Base-by-base conservation (phyloP, 768 basidiomycete genomes). In the Tylopilus rubrobrunneus region DNA sequence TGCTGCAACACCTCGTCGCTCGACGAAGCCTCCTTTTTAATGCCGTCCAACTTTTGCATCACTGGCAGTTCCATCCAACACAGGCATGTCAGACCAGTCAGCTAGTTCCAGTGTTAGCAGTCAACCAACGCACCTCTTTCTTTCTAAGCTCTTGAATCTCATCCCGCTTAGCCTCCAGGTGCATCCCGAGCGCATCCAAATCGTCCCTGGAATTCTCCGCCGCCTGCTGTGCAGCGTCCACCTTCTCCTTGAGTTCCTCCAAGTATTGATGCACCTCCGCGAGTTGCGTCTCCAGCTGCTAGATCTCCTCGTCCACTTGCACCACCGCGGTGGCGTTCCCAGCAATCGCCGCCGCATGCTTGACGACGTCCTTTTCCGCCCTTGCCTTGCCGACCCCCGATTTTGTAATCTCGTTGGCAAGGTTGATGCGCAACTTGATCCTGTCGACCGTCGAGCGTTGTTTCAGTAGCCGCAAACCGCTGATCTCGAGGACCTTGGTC, bases 361-460 rank as follows among this genome's bases (percentile, higher is more conserved):
- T 96, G 49, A 75, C 76, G 14, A 79, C 69, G 64, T 98, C 96
- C 62, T 94, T 92, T 68, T 88, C 83, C 0, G 92, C 90, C 62
- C 96, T 97, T 8, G 83, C 83, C 65, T 84, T 87, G 0, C 86
- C 84, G 8, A 97, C 91, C 67, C 98, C 95, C 1, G 93, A 91
- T 70, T 92, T 97, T 37, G 94, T 96, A 64, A 97, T 89, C 63
- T 90, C 89, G 67, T 86, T 89, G 37, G 91, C 84, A 45, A 96
- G 74, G 51, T 84, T 83, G 70, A 98, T 92, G 63, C 90, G 83
- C 48, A 90, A 75, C 62, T 85, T 84, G 63, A 95, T 81, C 14
- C 92, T 92, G 11, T 92, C 86, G 39, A 98, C 94, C 57, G 87
- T 90, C 45, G 93, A 94, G 63, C 93, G 93, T 67, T 96, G 94